A percentile compares a stretch with the other conserved stretches of the same genome.
Conservation (phyloP, 2,329 filamentous ascomycete species). For the Aspergillus pseudotamarii region DNA sequence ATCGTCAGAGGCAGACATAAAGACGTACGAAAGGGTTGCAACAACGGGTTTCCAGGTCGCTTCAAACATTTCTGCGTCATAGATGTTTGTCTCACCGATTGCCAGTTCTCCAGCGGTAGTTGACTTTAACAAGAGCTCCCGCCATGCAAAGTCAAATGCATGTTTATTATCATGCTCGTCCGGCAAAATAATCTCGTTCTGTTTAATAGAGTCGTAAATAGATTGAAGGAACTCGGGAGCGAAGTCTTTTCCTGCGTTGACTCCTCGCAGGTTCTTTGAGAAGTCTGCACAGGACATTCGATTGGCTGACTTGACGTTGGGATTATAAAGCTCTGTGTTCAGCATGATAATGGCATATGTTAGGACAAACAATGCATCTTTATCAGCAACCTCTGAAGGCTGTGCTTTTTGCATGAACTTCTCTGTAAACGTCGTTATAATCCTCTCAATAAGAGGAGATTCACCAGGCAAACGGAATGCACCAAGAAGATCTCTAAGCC, state of each 20-base stretch:
- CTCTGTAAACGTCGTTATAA: constrained; percentile 83
- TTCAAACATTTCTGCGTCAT: constrained; percentile 96
- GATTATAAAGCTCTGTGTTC: constrained; percentile 96
- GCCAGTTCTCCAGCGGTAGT: constrained; percentile 72
- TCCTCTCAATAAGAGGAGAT: constrained; percentile 87
- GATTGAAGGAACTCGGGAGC: constrained; percentile 77
- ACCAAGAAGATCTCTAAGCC: constrained; percentile 81
- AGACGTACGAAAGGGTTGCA: constrained; percentile 94
- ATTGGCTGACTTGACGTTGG: constrained; percentile 73
- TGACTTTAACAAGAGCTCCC: constrained; percentile 85
- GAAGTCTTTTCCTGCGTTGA: constrained; percentile 86
- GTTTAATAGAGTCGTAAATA: constrained; percentile 89
- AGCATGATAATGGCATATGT: constrained; percentile 97
- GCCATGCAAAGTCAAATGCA: constrained; percentile 97
- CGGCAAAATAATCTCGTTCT: constrained; percentile 92
- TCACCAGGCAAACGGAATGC: constrained; percentile 94
- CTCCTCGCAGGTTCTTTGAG: constrained; percentile 82
- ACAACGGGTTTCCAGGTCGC: constrained; percentile 95
- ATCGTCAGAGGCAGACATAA: constrained; percentile 98
- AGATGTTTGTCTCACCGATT: constrained; percentile 88
- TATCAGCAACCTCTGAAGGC: constrained; percentile 76
- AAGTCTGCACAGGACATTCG: constrained; percentile 88
- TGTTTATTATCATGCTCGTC: constrained; percentile 97
- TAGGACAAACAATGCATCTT: constrained; percentile 85
- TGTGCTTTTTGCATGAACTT: constrained; percentile 74